Evolutionary conservation across 2,329 filamentous ascomycete species (phyloP).

Genomic region (Fusarium setosum): DNA sequence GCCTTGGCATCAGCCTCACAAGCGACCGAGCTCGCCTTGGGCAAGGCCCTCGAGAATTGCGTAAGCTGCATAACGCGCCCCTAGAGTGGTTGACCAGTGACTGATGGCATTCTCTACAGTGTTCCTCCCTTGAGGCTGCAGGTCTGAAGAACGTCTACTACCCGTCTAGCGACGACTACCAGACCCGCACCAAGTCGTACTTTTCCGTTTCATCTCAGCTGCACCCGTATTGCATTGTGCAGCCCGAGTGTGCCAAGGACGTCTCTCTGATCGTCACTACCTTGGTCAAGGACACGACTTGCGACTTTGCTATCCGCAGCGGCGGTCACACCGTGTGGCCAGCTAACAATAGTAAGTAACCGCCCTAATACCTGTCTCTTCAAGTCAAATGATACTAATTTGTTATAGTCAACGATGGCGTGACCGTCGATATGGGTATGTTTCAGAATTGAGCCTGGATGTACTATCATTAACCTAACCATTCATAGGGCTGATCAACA

Average conservation of each 20-base stretch:
- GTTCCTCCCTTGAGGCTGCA: slow-evolving; percentile 12
- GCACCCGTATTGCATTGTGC: slow-evolving; percentile 41
- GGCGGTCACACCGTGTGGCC: slow-evolving; percentile 26
- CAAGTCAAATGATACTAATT: not conserved
- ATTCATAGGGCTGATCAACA: slow-evolving; percentile 33
- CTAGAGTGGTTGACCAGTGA: not conserved
- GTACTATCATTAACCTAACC: not conserved
- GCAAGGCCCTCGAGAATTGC: not conserved
- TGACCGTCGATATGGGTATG: slow-evolving; percentile 21
- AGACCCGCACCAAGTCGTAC: slow-evolving; percentile 34
- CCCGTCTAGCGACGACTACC: slow-evolving; percentile 19
- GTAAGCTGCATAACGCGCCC: not conserved
- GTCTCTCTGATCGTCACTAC: slow-evolving; percentile 29
- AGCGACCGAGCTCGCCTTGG: not conserved
- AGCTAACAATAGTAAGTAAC: slow-evolving; percentile 16
- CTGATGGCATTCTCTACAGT: slow-evolving; percentile 12
- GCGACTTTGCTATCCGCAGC: slow-evolving; percentile 29
- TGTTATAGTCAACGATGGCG: slow-evolving; percentile 18
- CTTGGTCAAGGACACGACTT: slow-evolving; percentile 5
- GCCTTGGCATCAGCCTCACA: not conserved
- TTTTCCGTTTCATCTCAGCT: slow-evolving; percentile 38
- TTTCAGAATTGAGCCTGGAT: not conserved
- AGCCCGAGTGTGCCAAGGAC: slow-evolving; percentile 33
- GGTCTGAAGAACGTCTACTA: slow-evolving; percentile 25
- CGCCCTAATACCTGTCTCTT: not conserved